Evolutionary conservation across 179 eudicot species (phyloP), one percentile per base, ranked within the genome.

Genomic region (Dionaea muscipula): DNA sequence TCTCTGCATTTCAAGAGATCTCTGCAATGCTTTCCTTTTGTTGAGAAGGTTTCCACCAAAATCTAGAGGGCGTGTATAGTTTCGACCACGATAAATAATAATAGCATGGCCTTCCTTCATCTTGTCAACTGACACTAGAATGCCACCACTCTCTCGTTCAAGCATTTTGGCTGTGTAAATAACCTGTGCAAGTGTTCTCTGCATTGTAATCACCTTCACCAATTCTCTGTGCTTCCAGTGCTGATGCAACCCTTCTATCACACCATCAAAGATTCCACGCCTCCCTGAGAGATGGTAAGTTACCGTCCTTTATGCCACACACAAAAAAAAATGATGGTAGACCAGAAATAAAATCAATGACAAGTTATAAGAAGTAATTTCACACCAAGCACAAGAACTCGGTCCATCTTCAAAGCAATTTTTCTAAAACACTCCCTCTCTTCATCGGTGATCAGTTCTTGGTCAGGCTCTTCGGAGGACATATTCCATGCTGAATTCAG

Each of bases 161-260:
- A 93, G 85, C 55, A 48, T 50, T 64, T 63, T 78, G 41, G 99
- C 95, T 36, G 96, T 88, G 47, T 73, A 53, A 44, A 79, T 40
- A 24, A 93, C 77, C 67, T 66, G 82, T 18, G 78, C 55, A 53
- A 75, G 68, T 38, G 66, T 68, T 67, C 54, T 79, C 70, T 93
- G 96, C 90, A 78, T 81, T 23, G 93, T 79, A 19, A 88, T 68
- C 62, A 93, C 96, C 68, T 93, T 93, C 16, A 65, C 90, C n/a
- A 88, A 44, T 72, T 93, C 99, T 59, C 85, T 71, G 79, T 93
- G 94, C 69, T 93, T 93, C 99, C 99, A 93, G 22, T 93, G 99
- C 78, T 93, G 99, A 64, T 81, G 85, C 63, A 93, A 39, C 41
- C 96, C 93, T 79, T 85, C 96, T 53, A 93, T 71, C 41, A 93